Conservation (phyloP, 1,139 yeast genomes). For the Sugiyamaella sp. region DNA sequence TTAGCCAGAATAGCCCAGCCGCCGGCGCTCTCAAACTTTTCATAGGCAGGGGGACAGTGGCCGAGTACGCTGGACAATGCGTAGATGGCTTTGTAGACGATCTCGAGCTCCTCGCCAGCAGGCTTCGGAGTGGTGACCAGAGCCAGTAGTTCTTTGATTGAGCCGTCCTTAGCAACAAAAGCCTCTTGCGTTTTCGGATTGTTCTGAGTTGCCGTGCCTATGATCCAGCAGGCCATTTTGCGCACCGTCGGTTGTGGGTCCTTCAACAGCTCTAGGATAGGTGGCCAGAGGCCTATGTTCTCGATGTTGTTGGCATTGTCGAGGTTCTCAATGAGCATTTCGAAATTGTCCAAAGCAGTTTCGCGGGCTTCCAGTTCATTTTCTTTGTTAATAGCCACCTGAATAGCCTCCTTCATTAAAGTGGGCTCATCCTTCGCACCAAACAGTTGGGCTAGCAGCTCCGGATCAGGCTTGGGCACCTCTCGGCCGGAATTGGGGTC, state of each 20-base stretch:
- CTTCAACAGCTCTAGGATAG: slow-evolving; percentile 56
- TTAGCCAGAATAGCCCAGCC: slow-evolving; percentile 63
- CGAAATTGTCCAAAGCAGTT: slow-evolving; percentile 86
- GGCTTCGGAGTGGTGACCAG: slow-evolving; percentile 28
- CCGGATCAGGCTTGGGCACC: slow-evolving; percentile 56
- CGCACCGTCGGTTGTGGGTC: slow-evolving; percentile 52
- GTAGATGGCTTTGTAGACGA: slow-evolving; percentile 65
- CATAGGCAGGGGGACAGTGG: slow-evolving; percentile 62
- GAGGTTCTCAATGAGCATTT: slow-evolving; percentile 89
- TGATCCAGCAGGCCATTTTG: slow-evolving; percentile 66
- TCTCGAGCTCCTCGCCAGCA: slow-evolving; percentile 35
- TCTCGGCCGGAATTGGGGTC: slow-evolving; percentile 34
- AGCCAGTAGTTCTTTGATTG: slow-evolving; percentile 34
- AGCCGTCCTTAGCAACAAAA: slow-evolving; percentile 32
- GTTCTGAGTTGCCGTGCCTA: slow-evolving; percentile 93
- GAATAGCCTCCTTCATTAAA: slow-evolving; percentile 67
- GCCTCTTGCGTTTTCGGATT: slow-evolving; percentile 51
- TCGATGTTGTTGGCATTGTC: slow-evolving; percentile 95
- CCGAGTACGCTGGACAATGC: slow-evolving; percentile 79
- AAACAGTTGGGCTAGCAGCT: slow-evolving; percentile 65
- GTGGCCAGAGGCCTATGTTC: slow-evolving; percentile 79
- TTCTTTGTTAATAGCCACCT: slow-evolving; percentile 66
- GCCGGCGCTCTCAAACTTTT: slow-evolving; percentile 53
- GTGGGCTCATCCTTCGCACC: slow-evolving; percentile 66
- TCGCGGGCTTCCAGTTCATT: slow-evolving; percentile 62